Evolutionary conservation across 2,329 filamentous ascomycete genomes (phyloP).

Genomic region (Monosporascus cannonballus): DNA sequence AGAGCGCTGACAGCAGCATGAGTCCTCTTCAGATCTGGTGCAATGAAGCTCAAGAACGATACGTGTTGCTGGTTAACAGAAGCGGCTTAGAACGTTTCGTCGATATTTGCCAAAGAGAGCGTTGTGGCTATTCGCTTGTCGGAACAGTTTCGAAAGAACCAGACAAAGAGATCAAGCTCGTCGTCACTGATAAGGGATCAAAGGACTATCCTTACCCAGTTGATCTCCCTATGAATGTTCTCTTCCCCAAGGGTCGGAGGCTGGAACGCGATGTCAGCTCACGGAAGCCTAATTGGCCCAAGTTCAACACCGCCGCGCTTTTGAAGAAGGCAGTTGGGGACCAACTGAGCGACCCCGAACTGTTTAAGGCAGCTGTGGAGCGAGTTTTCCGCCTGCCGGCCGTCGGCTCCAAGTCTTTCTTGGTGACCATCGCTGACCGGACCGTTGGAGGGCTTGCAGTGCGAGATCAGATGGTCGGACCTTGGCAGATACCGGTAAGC

Average conservation of each 20-base stretch:
- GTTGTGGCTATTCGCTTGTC: constrained; percentile 88
- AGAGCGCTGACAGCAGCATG: constrained; percentile 86
- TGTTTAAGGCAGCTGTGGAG: constrained; percentile 62
- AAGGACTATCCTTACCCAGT: constrained; percentile 21
- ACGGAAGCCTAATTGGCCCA: constrained; percentile 12
- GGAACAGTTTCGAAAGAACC: constrained; percentile 61
- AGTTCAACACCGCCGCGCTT: constrained; percentile 62
- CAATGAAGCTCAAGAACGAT: constrained; percentile 93
- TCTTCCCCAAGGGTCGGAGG: constrained; percentile 23
- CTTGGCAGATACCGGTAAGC: constrained; percentile 77
- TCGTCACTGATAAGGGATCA: constrained; percentile 43
- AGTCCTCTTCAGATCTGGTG: constrained; percentile 97
- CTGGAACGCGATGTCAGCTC: constrained; percentile 21
- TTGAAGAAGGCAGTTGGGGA: constrained; percentile 70
- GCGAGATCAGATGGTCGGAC: constrained; percentile 92
- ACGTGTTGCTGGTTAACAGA: constrained; percentile 81
- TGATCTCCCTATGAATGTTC: constrained; percentile 23
- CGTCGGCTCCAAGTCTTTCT: constrained; percentile 94
- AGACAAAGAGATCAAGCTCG: constrained; percentile 61
- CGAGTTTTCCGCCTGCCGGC: constrained; percentile 79
- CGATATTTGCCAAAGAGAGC: constrained; percentile 66
- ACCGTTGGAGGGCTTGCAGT: constrained; percentile 84
- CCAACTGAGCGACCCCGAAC: constrained; percentile 56
- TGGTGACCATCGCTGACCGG: constrained; percentile 94
- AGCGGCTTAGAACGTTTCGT: constrained; percentile 73